Evolutionary conservation across 345 rosid species (phyloP), one percentile per base, ranked within the genome.

Genomic region (Camelina sativa): DNA sequence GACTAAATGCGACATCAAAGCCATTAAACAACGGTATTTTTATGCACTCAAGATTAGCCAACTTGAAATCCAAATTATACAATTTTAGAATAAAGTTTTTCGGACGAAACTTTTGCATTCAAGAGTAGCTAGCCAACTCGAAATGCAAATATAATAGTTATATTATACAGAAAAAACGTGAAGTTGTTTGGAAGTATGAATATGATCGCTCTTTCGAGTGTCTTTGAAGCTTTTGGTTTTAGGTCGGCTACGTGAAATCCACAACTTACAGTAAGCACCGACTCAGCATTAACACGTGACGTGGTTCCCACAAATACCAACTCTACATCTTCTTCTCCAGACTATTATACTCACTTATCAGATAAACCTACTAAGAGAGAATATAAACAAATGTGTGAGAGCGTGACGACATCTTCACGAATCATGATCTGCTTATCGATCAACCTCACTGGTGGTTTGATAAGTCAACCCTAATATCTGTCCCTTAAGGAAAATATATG

Each of bases 341-440:
- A 75, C 34, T 67, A 40, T 59, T 58, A 38, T 66, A 58, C 28
- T 58, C 61, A 50, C 71, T 56, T 46, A 35, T 56, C 59, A 57
- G 51, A 23, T 25, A 37, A 46, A n/a, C 35, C 72, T 59, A 56
- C 65, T 59, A 56, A 7, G 19, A 46, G 2, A 11, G 23, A 23
- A 20, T 41, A 16, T 16, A 22, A 23, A 52, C 15, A 12, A 54
- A 16, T 43, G 23, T 58, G 78, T 58, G 30, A 28, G 30, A 28
- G 30, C 1, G 30, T 28, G 72, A 74, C 54, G 25, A 44, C 75
- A 62, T 32, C 43, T 15, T 9, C 43, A 62, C 15, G 60, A 69
- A 16, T 22, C 11, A 53, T 54, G 75, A 76, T 69, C 80, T 76
- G 80, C 80, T 62, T 69, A 76, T 69, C 75, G 65, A 69, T 12